These are phyloP conservation scores for Artomyces pyxidatus DNA, from an alignment of 768 basidiomycete genomes.

Conservation along the genomic window DNA sequence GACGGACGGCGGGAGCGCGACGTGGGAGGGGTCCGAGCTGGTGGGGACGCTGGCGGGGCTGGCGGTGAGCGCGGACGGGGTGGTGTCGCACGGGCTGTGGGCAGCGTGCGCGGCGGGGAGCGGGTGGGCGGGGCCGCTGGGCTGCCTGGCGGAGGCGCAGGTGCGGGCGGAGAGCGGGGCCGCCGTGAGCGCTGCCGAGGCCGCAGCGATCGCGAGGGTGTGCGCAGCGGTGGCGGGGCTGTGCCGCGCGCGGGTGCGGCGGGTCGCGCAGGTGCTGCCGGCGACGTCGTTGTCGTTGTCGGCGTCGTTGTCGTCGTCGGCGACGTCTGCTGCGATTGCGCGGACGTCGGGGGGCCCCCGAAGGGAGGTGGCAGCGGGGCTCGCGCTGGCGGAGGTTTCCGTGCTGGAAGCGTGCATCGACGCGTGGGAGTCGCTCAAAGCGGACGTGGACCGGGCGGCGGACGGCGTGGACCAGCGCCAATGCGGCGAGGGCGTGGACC, in stretches of 20 bases:
- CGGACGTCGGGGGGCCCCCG: slow-evolving; percentile 1
- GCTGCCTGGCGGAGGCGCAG: background rate
- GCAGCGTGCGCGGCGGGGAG: slow-evolving; percentile 3
- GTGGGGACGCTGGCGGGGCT: slow-evolving; percentile 9
- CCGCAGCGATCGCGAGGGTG: background rate
- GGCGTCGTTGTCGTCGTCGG: background rate
- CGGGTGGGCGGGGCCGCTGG: background rate
- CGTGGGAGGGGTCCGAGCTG: slow-evolving; percentile 9
- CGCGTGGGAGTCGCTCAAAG: slow-evolving; percentile 8
- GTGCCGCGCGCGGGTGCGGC: background rate
- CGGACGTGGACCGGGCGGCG: background rate
- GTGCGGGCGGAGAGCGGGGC: slow-evolving; percentile 8
- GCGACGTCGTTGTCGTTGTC: background rate
- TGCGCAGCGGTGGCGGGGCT: background rate
- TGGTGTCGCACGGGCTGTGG: slow-evolving; percentile 13
- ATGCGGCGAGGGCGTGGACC: background rate
- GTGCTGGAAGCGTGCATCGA: slow-evolving; percentile 13
- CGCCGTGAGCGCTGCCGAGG: background rate
- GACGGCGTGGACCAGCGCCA: background rate
- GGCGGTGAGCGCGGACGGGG: slow-evolving; percentile 14
- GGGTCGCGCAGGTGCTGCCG: background rate
- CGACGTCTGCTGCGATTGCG: background rate
- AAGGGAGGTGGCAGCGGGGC: slow-evolving; percentile 11
- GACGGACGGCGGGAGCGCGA: background rate
- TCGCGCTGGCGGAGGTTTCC: slow-evolving; percentile 13